Evolutionary conservation across 108 stramenopile species (phyloP).

Genomic region (Cyclotella sp.): DNA sequence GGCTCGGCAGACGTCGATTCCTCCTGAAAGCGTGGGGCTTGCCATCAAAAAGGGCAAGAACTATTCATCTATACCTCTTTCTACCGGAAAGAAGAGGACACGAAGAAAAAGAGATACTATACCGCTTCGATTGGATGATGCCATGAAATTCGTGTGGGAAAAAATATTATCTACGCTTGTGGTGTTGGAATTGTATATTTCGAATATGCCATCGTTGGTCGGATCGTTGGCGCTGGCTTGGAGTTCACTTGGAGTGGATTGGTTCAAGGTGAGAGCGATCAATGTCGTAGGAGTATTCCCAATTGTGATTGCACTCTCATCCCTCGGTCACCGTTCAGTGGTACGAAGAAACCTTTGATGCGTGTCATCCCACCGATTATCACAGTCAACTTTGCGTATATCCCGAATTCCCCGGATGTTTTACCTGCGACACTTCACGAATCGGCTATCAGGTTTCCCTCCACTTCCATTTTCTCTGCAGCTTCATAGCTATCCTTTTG

Average conservation of each 20-base stretch:
- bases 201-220: constrained; percentile 78
- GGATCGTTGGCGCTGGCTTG: constrained; percentile 76
- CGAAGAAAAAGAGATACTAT: neutral
- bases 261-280: constrained; percentile 74
- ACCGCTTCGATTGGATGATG: constrained; percentile 46
- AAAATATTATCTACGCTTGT: constrained; percentile 21
- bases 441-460: constrained; percentile 30
- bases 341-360: constrained; percentile 69
- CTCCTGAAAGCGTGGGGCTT: too few species aligned
- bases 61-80: neutral
- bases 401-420: constrained; percentile 88
- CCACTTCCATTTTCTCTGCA: constrained; percentile 50
- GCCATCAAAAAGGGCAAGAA: neutral
- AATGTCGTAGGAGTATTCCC: neutral
- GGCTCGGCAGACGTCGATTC: too few species aligned
- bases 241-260: constrained; percentile 75
- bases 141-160: constrained; percentile 29
- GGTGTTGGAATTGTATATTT: constrained; percentile 64
- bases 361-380: constrained; percentile 81
- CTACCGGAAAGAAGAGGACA: neutral
- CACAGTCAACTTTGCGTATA: constrained; percentile 73
- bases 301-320: neutral
- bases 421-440: constrained; percentile 67
- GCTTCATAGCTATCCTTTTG: constrained; percentile 34
- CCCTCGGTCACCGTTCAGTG: constrained; percentile 11